Evolutionary conservation across 2,329 filamentous ascomycete species (phyloP).

Genomic region (Cladosporium sp.): DNA sequence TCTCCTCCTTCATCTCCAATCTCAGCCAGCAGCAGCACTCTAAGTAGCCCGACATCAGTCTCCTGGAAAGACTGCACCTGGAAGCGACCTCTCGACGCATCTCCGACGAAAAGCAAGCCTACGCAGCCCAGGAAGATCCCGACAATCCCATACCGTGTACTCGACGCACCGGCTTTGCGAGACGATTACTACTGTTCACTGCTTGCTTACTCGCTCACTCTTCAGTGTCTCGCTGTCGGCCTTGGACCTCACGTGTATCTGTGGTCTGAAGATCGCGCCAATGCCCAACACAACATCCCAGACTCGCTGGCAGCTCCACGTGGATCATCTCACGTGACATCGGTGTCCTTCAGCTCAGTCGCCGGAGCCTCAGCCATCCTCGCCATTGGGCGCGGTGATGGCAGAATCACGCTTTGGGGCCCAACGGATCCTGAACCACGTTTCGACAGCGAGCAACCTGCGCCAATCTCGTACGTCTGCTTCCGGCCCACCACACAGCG

Average conservation of each 20-base stretch:
- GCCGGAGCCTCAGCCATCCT: conserved; percentile 76
- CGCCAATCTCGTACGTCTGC: conserved; percentile 73
- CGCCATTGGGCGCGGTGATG: conserved; percentile 78
- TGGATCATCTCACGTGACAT: conserved; percentile 64
- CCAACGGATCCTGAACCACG: conserved; percentile 68
- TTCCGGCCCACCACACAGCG: conserved; percentile 69
- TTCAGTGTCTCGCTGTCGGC: conserved; percentile 78
- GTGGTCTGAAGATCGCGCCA: conserved; percentile 75
- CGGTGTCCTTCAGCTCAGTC: conserved; percentile 83
- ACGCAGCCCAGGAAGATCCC: conserved; percentile 30
- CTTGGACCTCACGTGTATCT: conserved; percentile 77
- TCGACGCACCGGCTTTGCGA: conserved; percentile 84
- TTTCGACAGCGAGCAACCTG: conserved; percentile 72
- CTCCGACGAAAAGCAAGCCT: background rate
- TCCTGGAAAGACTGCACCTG: conserved; percentile 5
- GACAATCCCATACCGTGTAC: conserved; percentile 51
- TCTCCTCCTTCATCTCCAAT: conserved; percentile 38
- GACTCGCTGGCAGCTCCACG: conserved; percentile 56
- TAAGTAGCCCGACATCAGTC: background rate
- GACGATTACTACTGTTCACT: conserved; percentile 96
- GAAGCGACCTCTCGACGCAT: background rate
- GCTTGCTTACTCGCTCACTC: conserved; percentile 76
- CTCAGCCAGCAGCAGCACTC: conserved; percentile 14
- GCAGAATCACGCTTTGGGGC: conserved; percentile 75
- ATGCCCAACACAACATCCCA: conserved; percentile 37